phyloP scores from a whole-genome alignment of 371 early-diverging fungal species.

The Amoeboaphelidium occidentale region DNA sequence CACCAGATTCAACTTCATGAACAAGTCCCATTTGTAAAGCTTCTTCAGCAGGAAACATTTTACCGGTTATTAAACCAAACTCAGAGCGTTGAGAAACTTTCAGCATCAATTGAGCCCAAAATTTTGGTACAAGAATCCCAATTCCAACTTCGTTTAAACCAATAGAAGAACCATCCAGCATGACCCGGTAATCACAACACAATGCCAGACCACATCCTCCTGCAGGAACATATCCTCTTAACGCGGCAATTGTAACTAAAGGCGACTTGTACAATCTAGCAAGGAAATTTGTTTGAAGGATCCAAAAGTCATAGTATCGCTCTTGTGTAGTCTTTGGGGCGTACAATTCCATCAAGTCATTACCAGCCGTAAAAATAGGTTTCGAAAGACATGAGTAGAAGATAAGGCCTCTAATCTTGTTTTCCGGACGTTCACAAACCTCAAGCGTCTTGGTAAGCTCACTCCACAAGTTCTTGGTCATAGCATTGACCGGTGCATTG shows the following conservation, averaged over 20 bases:
- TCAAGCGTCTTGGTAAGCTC: constrained; percentile 8
- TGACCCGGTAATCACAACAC: constrained; percentile 14
- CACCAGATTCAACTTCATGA: too few relatives aligned
- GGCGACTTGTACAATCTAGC: constrained; percentile 7
- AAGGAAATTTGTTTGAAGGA: constrained; percentile 10
- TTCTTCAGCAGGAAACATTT: too few relatives aligned
- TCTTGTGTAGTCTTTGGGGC: constrained; percentile 10
- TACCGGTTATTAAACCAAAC: too few relatives aligned
- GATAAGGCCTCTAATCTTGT: constrained; percentile 10
- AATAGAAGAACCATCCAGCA: constrained; percentile 5
- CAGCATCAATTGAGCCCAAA: too few relatives aligned
- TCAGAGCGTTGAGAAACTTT: too few relatives aligned
- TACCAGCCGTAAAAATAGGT: constrained; percentile 16
- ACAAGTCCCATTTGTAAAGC: too few relatives aligned
- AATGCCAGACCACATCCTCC: constrained; percentile 14
- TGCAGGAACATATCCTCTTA: constrained; percentile 17
- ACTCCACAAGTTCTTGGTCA: constrained; percentile 10
- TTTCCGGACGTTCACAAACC: constrained; percentile 5
- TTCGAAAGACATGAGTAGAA: constrained; percentile 10
- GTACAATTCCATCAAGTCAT: constrained; percentile 12
- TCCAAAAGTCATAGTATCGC: constrained; percentile 12
- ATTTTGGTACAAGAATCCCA: too few relatives aligned
- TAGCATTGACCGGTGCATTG: constrained; percentile 13
- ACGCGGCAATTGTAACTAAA: constrained; percentile 11
- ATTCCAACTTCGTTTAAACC: constrained; percentile 7